These are phyloP conservation scores for Noccaea bulbosa DNA, from an alignment of 345 rosid species.

Conservation along the genomic window DNA sequence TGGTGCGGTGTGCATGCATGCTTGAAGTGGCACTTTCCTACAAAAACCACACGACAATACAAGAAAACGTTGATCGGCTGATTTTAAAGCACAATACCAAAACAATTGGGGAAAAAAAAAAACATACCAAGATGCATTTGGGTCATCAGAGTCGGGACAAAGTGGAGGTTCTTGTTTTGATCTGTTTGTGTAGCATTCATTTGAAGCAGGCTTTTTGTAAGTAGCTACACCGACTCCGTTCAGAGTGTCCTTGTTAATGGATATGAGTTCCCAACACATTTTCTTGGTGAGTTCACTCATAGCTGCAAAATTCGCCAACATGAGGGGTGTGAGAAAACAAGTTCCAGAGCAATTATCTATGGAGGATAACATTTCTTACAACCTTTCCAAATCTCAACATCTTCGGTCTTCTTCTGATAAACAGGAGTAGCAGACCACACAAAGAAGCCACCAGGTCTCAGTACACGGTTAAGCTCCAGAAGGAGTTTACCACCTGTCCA, in stretches of 20 bases:
- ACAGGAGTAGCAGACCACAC: constrained; percentile 99
- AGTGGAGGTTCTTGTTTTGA: constrained; percentile 72
- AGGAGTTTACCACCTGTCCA: constrained; percentile 87
- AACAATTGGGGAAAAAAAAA: background rate
- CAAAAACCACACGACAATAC: constrained; percentile 4
- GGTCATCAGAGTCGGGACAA: constrained; percentile 81
- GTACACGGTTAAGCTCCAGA: constrained; percentile 80
- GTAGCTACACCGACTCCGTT: constrained; percentile 80
- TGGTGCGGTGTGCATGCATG: constrained; percentile 89
- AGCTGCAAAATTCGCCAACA: constrained; percentile 57
- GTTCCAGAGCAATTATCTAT: constrained; percentile 29
- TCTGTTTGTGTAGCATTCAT: constrained; percentile 81
- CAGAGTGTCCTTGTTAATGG: constrained; percentile 67
- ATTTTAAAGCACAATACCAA: background rate
- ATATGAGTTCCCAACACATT: constrained; percentile 91
- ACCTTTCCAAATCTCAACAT: constrained; percentile 94
- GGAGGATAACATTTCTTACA: constrained; percentile 21
- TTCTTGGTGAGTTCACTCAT: constrained; percentile 75
- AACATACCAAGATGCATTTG: constrained; percentile 86
- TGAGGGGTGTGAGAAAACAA: constrained; percentile 33
- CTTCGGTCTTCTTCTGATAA: constrained; percentile 76
- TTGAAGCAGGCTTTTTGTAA: constrained; percentile 78
- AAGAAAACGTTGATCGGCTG: background rate
- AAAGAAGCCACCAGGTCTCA: constrained; percentile 93
- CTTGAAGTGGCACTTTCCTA: constrained; percentile 88